Base-by-base conservation (phyloP, 352 stramenopile genomes). In the Globisporangium alternatum region DNA sequence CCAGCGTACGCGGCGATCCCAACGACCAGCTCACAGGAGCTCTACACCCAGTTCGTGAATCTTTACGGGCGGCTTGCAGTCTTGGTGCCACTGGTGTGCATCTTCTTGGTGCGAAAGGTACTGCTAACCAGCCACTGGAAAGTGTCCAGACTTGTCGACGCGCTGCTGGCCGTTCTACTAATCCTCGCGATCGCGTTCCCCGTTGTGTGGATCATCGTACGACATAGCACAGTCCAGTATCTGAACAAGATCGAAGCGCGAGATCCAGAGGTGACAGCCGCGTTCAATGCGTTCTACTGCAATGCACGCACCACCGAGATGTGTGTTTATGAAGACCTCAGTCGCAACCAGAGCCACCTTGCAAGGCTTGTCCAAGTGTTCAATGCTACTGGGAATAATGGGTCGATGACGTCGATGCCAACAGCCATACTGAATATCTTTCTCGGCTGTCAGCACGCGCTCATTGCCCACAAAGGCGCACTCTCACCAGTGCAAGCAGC, bases 261-360 rank as follows among this genome's bases (percentile, higher is more conserved):
- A 52, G 47, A 64, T 15, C 31, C 58, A 10, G 33, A 51, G 33
- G 4, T 25, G 12, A 15, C 45, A 39, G 17, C 33, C 19, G 22
- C 58, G 48, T 64, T 64, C 47, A 64, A 52, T 22, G 21, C 8
- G 21, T 52, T 43, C 47, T 64, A 43, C 58, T 64, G 58, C 19
- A 21, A 10, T 22, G 45, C 35, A 8, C 48, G 58, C 22, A 21
- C 44, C 21, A 51, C 58, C 3, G 30, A 43, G 33, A n/a, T 55
- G 22, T 58, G 58, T 22, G 35, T 33, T 2, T 28, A 43, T 17
- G 8, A 49, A 19, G 10, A 2, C n/a, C 1, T 13, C 5, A 54
- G 47, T 54, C 47, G 21, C 25, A 54, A 44, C 43, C 41, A 51
- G 19, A 43, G 21, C 31, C n/a, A 43, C 13, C 33, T 64, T 12